Conservation (phyloP, 768 basidiomycete species). For the Termitomyces eurrhizus region DNA sequence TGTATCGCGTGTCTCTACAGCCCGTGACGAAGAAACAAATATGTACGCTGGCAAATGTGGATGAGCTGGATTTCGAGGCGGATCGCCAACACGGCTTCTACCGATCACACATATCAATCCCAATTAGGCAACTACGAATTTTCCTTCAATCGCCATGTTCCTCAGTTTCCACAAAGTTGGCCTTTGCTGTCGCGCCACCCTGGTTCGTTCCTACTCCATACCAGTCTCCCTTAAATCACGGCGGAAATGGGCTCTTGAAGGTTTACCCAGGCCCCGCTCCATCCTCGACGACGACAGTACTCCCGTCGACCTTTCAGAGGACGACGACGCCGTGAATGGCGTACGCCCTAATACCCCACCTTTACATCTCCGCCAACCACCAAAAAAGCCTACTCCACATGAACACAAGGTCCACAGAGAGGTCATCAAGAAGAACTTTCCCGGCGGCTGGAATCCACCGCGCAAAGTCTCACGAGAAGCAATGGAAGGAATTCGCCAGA, state of each 20-base stretch:
- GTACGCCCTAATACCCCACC: conserved; percentile 31
- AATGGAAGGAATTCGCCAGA: conserved; percentile 73
- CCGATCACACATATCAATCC: conserved; percentile 19
- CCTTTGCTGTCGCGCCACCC: conserved; percentile 12
- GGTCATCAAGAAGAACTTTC: conserved; percentile 50
- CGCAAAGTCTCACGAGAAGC: conserved; percentile 79
- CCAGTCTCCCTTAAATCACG: conserved; percentile 11
- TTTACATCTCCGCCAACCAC: conserved; percentile 33
- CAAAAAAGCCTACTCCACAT: conserved; percentile 40
- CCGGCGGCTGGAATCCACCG: conserved; percentile 72
- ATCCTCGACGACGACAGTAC: conserved; percentile 46
- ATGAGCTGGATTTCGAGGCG: conserved; percentile 3
- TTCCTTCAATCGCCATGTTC: conserved; percentile 19
- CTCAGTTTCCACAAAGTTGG: conserved; percentile 20
- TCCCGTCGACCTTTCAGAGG: conserved; percentile 47
- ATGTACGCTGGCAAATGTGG: not conserved
- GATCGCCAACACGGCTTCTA: conserved; percentile 17
- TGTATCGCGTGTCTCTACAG: conserved; percentile 2
- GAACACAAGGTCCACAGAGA: conserved; percentile 49
- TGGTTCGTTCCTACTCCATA: conserved; percentile 21
- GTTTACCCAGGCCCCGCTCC: conserved; percentile 36
- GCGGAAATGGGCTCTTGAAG: conserved; percentile 37
- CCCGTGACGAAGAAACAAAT: not conserved
- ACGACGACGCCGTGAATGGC: conserved; percentile 46
- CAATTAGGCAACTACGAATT: conserved; percentile 8